Percentiles rank a stretch among this genome's conserved stretches.
These are phyloP conservation scores for Stenogyne calaminthoides DNA, from an alignment of 305 asterid genomes.

Conservation along the genomic window DNA sequence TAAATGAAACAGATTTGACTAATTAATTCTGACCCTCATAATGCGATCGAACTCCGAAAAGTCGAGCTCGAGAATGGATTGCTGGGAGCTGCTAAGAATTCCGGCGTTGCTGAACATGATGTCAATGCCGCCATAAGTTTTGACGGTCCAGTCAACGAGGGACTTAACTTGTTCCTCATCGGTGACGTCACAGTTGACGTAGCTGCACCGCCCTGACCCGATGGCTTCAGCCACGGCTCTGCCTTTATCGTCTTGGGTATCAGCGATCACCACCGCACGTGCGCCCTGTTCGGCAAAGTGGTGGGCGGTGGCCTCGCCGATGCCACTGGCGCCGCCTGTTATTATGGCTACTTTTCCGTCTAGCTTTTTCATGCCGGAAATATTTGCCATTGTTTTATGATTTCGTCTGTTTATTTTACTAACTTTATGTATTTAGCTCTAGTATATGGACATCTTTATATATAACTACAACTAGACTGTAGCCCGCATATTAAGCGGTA, in stretches of 20 bases:
- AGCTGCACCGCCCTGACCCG: slow-evolving; percentile 38
- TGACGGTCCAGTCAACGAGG: slow-evolving; percentile 41
- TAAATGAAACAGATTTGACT: too few species aligned
- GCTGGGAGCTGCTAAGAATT: slow-evolving; percentile 13
- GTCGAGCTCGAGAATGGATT: slow-evolving; percentile 41
- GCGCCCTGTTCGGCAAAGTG: slow-evolving; percentile 42
- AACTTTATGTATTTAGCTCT: too few species aligned
- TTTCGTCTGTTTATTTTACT: too few species aligned
- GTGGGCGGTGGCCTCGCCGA: slow-evolving; percentile 50
- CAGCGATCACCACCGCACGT: slow-evolving; percentile 43
- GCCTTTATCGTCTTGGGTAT: slow-evolving; percentile 45
- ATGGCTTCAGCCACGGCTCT: slow-evolving; percentile 38
- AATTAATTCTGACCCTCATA: slow-evolving; percentile 15
- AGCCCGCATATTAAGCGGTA: too few species aligned
- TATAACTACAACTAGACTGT: too few species aligned
- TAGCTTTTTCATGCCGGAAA: slow-evolving; percentile 26
- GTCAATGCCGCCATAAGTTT: slow-evolving; percentile 39
- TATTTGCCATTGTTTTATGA: too few species aligned
- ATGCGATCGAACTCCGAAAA: slow-evolving; percentile 28
- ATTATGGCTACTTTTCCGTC: slow-evolving; percentile 51
- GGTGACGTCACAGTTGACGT: slow-evolving; percentile 44
- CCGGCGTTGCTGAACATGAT: slow-evolving; percentile 52
- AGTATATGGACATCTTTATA: too few species aligned
- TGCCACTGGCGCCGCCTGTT: slow-evolving; percentile 64
- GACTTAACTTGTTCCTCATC: slow-evolving; percentile 48